These are phyloP conservation scores for Dipodascus albidus DNA, from an alignment of 805 yeast species.

Conservation along the genomic window DNA sequence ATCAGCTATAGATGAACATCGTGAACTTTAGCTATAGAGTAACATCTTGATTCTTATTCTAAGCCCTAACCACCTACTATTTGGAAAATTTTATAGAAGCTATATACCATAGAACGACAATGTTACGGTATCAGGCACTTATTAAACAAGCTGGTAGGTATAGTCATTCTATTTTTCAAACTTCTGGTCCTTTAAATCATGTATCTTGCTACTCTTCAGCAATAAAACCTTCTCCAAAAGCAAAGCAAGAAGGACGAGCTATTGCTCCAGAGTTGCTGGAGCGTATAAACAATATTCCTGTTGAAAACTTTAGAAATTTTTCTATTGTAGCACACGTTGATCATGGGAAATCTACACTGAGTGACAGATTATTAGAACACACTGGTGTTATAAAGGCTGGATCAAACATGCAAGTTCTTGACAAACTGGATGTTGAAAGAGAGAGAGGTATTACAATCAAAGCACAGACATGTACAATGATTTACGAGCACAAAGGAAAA, in stretches of 20 bases:
- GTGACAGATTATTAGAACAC: constrained; percentile 76
- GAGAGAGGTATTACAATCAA: constrained; percentile 95
- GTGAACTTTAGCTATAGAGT: too few relatives aligned
- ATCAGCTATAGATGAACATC: too few relatives aligned
- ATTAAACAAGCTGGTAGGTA: background rate
- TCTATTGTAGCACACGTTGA: constrained; percentile 96
- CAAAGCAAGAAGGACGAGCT: background rate
- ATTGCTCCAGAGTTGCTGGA: constrained; percentile 30
- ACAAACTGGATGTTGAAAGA: constrained; percentile 85
- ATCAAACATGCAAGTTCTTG: constrained; percentile 65
- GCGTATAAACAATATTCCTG: constrained; percentile 68
- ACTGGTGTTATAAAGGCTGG: constrained; percentile 83
- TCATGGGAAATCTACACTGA: constrained; percentile 65
- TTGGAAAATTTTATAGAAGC: background rate
- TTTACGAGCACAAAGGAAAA: constrained; percentile 52
- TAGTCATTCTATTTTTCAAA: background rate
- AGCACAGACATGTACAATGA: constrained; percentile 94
- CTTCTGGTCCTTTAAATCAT: background rate
- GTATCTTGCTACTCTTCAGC: background rate
- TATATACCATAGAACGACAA: background rate
- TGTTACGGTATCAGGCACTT: background rate
- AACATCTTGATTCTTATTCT: too few relatives aligned
- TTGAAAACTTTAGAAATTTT: constrained; percentile 75
- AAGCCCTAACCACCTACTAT: background rate
- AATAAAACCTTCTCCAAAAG: background rate